phyloP scores from a whole-genome alignment of 257 asterid species.

The Solanum etuberosum region DNA sequence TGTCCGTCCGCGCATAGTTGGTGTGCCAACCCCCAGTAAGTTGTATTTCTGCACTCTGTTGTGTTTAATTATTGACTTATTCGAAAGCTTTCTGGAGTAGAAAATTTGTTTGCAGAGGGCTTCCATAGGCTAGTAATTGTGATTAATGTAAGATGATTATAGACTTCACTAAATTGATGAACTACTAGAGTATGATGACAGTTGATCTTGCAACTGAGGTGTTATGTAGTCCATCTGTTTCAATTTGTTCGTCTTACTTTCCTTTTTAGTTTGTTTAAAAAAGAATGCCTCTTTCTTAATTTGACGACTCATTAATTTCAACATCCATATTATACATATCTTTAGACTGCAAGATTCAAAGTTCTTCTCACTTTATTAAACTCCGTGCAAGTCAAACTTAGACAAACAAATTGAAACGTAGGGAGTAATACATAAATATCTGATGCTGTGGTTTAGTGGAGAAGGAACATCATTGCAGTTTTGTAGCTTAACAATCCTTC shows the following conservation, averaged over 20 bases:
- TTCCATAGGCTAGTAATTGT: not conserved
- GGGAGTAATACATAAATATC: not conserved
- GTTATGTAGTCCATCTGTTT: not conserved
- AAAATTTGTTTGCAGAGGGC: not conserved
- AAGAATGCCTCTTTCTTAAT: not conserved
- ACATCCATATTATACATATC: not conserved
- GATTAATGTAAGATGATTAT: not conserved
- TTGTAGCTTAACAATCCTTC: not conserved
- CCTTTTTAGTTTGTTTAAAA: not conserved
- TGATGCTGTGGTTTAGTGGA: not conserved
- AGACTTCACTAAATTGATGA: not conserved
- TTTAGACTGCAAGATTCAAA: not conserved
- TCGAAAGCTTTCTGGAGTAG: not conserved
- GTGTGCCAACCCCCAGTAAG: slow-evolving; percentile 89
- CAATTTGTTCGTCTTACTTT: not conserved
- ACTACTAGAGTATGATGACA: not conserved
- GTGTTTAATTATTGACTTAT: not conserved
- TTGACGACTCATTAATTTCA: not conserved
- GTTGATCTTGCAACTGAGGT: not conserved
- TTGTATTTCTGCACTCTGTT: not conserved
- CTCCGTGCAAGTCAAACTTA: not conserved
- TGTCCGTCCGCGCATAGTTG: slow-evolving; percentile 41
- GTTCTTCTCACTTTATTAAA: not conserved
- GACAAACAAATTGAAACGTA: not conserved
- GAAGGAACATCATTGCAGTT: not conserved